Percentiles rank a stretch among this genome's conserved stretches.
phyloP scores from a whole-genome alignment of 2,329 filamentous ascomycete species.

The Claviceps capensis region DNA sequence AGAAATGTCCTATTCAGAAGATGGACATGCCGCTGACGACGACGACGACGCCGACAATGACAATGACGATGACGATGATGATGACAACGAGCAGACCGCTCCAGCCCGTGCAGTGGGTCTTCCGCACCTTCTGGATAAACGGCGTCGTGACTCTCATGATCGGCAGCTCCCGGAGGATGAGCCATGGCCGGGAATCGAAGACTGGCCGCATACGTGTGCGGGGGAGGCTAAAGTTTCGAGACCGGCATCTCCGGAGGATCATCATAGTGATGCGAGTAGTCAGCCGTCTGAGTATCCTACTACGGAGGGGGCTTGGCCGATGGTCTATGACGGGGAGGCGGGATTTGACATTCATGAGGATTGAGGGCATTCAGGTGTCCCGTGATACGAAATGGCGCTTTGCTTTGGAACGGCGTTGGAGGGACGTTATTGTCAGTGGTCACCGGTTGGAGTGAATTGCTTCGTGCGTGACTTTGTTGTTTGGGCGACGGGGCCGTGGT shows the following conservation, averaged over 20 bases:
- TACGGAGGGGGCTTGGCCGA: slow-evolving; percentile 30
- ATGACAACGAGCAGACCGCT: slow-evolving; percentile 11
- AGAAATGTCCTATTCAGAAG: slow-evolving; percentile 20
- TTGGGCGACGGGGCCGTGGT: too few species aligned
- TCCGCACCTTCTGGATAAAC: slow-evolving; percentile 9
- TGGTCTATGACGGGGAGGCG: slow-evolving; percentile 9
- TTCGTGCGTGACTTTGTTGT: too few species aligned
- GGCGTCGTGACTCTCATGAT: slow-evolving; percentile 11
- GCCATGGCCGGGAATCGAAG: slow-evolving; percentile 43
- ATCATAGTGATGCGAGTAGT: slow-evolving; percentile 30
- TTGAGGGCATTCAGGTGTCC: slow-evolving; percentile 3
- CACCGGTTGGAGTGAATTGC: too few species aligned
- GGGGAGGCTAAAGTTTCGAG: slow-evolving; percentile 37
- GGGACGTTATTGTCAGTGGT: too few species aligned
- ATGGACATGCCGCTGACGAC: slow-evolving; percentile 13
- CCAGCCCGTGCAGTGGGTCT: slow-evolving; percentile 15
- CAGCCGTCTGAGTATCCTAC: slow-evolving; percentile 43
- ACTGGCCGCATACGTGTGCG: slow-evolving; percentile 30
- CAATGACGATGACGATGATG: neutral
- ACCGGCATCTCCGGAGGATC: slow-evolving; percentile 13
- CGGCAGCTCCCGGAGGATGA: slow-evolving; percentile 37
- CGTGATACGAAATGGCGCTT: too few species aligned
- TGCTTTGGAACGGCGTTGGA: too few species aligned
- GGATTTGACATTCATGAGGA: slow-evolving; percentile 30
- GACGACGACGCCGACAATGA: slow-evolving; percentile 14